Base-by-base conservation (phyloP, 352 stramenopile genomes). In the Phytophthora crassamura region DNA sequence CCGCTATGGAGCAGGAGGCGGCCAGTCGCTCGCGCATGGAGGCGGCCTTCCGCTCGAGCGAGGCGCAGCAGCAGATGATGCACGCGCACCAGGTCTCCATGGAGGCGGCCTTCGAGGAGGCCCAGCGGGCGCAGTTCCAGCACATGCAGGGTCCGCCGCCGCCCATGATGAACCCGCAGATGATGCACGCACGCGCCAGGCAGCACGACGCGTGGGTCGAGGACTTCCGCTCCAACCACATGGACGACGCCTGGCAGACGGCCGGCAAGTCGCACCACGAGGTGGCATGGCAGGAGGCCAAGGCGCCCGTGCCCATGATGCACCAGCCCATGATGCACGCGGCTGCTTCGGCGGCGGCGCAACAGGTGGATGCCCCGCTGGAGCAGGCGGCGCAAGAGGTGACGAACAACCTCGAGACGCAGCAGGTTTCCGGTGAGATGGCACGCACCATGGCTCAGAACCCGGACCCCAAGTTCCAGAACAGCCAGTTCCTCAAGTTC, bases 401-500 rank as follows among this genome's bases (percentile, higher is more conserved):
- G 48, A 41, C 52, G 15, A 66, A 61, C 9, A 77, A 76, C 47
- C 30, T 71, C 22, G 73, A 86, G 47, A 75, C 81, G n/a, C 72
- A 80, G 59, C 73, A 84, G 20, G 80, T 69, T 8, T 91, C 84
- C 11, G 75, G 58, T 55, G 78, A 90, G 22, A 93, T 94, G 80
- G 86, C 86, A 49, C 78, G 72, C 35, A 85, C 81, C 5, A 91
- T 95, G 86, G 81, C 75, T 50, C 82, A 93, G 64, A 91, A 92
- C 63, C 72, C 72, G 8, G 82, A 94, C 58, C 76, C 82, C 2
- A 92, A 91, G 65, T 95, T 75, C 61, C 85, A 95, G 64, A 89
- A 93, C 56, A 95, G 88, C 71, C 81, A 95, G 51, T 95, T 95
- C 55, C 71, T 94, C 42, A 72, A 93, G 63, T 95, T 95, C 50